Conservation (phyloP, 2,329 filamentous ascomycete species). For the Hirsutella thompsonii region DNA sequence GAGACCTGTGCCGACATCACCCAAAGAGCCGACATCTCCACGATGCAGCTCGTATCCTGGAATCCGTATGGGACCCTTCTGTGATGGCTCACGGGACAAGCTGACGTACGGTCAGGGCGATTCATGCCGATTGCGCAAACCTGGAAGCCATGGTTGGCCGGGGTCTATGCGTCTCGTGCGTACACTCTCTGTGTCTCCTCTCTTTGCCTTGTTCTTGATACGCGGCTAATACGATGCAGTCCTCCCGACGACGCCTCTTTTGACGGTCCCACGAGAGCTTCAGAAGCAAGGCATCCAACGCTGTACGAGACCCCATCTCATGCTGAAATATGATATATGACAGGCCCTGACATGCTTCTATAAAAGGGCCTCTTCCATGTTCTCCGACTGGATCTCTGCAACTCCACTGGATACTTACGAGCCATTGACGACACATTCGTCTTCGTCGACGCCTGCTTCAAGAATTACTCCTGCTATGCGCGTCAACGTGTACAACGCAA, state of each 20-base stretch:
- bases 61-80: neutral
- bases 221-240: neutral
- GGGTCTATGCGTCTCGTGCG: neutral
- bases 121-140: neutral
- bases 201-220: neutral
- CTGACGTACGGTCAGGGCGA: neutral
- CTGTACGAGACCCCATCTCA: neutral
- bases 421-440: neutral
- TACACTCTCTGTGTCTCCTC: neutral
- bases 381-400: neutral
- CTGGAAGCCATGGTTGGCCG: neutral
- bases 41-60: neutral
- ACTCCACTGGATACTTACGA: neutral
- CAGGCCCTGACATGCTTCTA: neutral
- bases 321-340: neutral
- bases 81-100: neutral
- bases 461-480: neutral
- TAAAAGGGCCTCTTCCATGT: neutral
- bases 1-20: neutral
- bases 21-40: neutral
- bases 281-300: neutral
- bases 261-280: neutral
- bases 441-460: neutral
- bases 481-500: neutral
- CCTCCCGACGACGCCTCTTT: neutral